Evolutionary conservation across 192 early-diverging fungal species (phyloP), one percentile per base, ranked within the genome.

Genomic region (Phlyctochytrium arcticum): DNA sequence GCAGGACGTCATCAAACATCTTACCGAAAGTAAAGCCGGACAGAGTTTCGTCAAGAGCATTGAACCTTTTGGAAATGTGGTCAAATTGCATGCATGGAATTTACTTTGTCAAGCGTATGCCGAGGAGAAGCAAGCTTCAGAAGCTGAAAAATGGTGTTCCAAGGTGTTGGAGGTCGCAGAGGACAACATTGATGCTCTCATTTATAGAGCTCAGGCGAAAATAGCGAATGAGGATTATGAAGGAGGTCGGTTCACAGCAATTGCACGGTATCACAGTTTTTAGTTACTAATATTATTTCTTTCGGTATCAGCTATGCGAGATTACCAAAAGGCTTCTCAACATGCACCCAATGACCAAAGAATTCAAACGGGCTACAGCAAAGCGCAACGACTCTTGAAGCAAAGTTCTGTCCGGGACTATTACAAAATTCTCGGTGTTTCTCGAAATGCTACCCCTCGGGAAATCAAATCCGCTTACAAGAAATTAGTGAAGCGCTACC

Each of bases 391-490:
- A 62, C 61, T 90, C 47, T 78, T 81, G 62, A 71, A 75, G 48
- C 75, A 78, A 67, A 77, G 76, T 47, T 57, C 74, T 29, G 79
- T 77, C 60, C 89, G 86, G 56, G 94, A 98, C 62, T 98, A 98
- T 68, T 98, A 98, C 82, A 98, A 98, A 78, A 85, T 97, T 15
- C 74, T 98, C 32, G 94, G 81, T 9, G 87, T 98, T 0, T 53
- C 89, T 6, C 77, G 86, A 10, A 79, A 85, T 39, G 95, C 95
- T 1, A 72, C 81, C 39, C 71, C 80, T 48, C 48, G 81, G 5
- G 91, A 97, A 21, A 94, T 98, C 72, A 95, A 92, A 70, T 92
- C 88, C 75, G 96, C 95, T 15, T 97, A 82, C 77, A 79, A 94
- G 53, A 92, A 92, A 70, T 72, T 92, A 70, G 93, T 91, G 17